Base-by-base conservation (phyloP, 2,329 filamentous ascomycete species). In the Coniochaeta sp. region DNA sequence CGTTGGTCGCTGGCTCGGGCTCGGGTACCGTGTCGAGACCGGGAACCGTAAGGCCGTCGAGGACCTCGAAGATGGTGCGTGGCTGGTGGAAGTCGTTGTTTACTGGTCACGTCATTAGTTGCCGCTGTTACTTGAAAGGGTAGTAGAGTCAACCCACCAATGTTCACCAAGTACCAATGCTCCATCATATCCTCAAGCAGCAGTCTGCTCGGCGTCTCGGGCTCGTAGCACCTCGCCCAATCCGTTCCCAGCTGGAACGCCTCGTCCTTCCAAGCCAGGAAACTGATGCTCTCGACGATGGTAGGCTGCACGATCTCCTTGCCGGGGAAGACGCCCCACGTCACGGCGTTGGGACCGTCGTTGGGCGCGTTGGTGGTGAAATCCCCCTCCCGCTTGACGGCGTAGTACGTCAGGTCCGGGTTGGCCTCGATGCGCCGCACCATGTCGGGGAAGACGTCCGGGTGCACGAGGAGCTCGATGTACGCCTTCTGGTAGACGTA, bases 231-330 rank as follows among this genome's bases (percentile, higher is more conserved):
- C 63, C 89, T 89, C 20, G 89, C 89, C 94, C 94, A 99, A 65
- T 99, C 91, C 53, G 87, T 80, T 51, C 94, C 94, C 9, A 99
- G 79, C 55, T 89, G 83, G 76, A 91, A 99, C 14, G 95, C 95
- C 71, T 99, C 94, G 60, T 99, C 94, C 71, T 95, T 95, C 94
- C 94, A 99, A 2, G 94, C 94, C 51, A 99, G 76, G 79, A 99
- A 99, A 67, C 89, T 95, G 67, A 99, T 86, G 16, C 89, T 95
- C 73, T 99, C 94, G 50, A 99, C 94, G 62, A 99, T 96, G n/a
- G 94, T 99, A 13, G 94, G 94, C 69, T 99, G 94, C n/a, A 99
- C 91, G 65, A 99, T 96, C 70, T 99, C 94, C 68, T 97, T 95
- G 53, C 94, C 94, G 0, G 94, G 92, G 74, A 97, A 99, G 30